Conservation (phyloP, 164 flowering plant genomes). For the Santalum album region DNA sequence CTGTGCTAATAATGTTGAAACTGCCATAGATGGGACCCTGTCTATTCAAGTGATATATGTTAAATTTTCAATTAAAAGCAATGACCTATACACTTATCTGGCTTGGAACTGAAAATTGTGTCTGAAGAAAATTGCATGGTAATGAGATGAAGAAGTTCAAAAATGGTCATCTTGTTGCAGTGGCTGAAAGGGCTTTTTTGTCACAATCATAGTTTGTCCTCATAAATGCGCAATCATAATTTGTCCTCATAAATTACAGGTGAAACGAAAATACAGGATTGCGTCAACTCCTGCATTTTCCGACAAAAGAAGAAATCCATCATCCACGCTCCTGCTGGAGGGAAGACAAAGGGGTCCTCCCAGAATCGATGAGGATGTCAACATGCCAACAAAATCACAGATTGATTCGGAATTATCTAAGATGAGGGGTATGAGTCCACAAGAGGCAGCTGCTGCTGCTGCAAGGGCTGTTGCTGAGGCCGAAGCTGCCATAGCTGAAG, state of each 20-base stretch:
- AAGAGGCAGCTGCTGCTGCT: conserved; percentile 90
- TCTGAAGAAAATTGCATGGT: too few relatives aligned
- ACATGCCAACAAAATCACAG: conserved; percentile 35
- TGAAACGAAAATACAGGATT: conserved; percentile 69
- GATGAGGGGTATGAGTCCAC: conserved; percentile 58
- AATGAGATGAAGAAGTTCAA: too few relatives aligned
- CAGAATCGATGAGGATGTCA: conserved; percentile 35
- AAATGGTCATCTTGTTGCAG: too few relatives aligned
- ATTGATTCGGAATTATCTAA: conserved; percentile 62
- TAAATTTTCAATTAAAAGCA: too few relatives aligned
- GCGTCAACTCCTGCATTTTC: conserved; percentile 29
- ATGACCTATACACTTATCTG: too few relatives aligned
- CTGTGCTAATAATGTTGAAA: too few relatives aligned
- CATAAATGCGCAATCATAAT: too few relatives aligned
- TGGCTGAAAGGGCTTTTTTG: too few relatives aligned
- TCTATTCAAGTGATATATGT: too few relatives aligned
- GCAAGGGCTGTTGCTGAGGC: conserved; percentile 92
- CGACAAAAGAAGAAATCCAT: conserved; percentile 35
- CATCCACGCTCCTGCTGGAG: conserved; percentile 18
- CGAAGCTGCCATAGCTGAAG: conserved; percentile 82
- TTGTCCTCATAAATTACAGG: conserved; percentile 27
- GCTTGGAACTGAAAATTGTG: too few relatives aligned
- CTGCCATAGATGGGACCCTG: too few relatives aligned
- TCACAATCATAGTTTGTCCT: too few relatives aligned
- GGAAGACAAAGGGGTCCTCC: conserved; percentile 24